Percentiles rank a stretch among this genome's conserved stretches.
Conservation (phyloP, 2,329 filamentous ascomycete species). For the Raffaelea arxii region DNA sequence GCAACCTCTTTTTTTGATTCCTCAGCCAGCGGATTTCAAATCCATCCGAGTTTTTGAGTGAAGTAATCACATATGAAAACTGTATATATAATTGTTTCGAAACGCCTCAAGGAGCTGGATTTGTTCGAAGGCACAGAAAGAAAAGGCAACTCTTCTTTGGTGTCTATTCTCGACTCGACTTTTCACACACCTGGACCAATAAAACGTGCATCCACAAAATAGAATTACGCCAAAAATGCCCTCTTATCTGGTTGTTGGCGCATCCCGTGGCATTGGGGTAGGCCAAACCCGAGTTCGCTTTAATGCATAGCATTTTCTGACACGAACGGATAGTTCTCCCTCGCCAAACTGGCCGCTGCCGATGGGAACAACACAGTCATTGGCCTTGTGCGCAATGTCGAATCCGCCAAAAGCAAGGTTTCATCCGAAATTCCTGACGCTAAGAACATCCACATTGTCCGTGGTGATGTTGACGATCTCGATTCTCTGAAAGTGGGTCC, state of each 20-base stretch:
- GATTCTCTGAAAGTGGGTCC: slow-evolving; percentile 25
- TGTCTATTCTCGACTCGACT: no score
- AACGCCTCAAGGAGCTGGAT: no score
- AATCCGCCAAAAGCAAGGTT: slow-evolving; percentile 31
- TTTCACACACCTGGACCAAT: no score
- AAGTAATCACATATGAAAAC: no score
- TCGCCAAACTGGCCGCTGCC: slow-evolving; percentile 34
- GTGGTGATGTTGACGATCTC: slow-evolving; percentile 32
- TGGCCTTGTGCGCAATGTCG: slow-evolving; percentile 37
- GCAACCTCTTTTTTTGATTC: no score
- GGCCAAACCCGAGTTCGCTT: slow-evolving; percentile 2
- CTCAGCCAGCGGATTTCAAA: no score
- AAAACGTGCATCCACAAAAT: no score
- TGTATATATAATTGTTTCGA: no score
- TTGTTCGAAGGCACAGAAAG: no score
- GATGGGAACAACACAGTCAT: slow-evolving; percentile 33
- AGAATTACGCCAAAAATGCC: slow-evolving; percentile 11
- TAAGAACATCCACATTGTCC: slow-evolving; percentile 34
- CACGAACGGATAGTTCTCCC: slow-evolving; percentile 30
- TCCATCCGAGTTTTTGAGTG: no score
- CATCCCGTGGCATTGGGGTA: slow-evolving; percentile 16
- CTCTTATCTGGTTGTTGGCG: slow-evolving; percentile 16
- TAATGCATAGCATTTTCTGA: neutral
- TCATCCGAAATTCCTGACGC: slow-evolving; percentile 25
- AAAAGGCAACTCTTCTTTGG: no score